A percentile compares a stretch with the other conserved stretches of the same genome.
phyloP scores from a whole-genome alignment of 2,329 filamentous ascomycete species.

The Fusarium pininemorale region DNA sequence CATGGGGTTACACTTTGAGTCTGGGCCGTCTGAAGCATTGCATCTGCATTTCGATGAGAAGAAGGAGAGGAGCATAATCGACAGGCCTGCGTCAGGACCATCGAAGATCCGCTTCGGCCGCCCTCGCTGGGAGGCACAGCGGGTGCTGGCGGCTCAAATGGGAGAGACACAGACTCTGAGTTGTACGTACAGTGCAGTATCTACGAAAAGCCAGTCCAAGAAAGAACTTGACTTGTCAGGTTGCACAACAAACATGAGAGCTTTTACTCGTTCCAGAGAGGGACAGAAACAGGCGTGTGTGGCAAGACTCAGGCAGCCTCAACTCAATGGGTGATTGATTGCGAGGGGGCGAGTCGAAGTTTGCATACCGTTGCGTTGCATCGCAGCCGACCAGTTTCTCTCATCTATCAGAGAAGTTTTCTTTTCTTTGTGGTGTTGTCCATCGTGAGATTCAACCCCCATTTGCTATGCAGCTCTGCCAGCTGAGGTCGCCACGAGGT shows the following conservation, averaged over 20 bases:
- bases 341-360: conserved; percentile 13
- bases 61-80: not conserved
- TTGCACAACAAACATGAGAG: conserved; percentile 28
- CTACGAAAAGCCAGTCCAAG: not conserved
- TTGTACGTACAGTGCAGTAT: not conserved
- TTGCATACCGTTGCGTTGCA: conserved; percentile 31
- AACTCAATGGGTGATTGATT: conserved; percentile 14
- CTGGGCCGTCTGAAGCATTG: conserved; percentile 6
- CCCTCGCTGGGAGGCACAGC: conserved; percentile 25
- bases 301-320: conserved; percentile 23
- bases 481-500: conserved; percentile 24
- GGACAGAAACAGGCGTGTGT: conserved; percentile 20
- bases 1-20: conserved; percentile 9
- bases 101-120: conserved; percentile 29
- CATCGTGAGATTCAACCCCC: not conserved
- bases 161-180: not conserved
- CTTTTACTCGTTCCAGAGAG: not conserved
- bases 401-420: conserved; percentile 7
- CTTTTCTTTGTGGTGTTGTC: conserved; percentile 1
- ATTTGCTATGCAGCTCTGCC: conserved; percentile 14
- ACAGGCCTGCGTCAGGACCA: conserved; percentile 21
- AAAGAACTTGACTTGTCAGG: conserved; percentile 27
- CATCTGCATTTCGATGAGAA: conserved; percentile 1
- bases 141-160: conserved; percentile 31
- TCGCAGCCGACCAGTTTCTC: conserved; percentile 25